These are phyloP conservation scores for Lecanicillium sp. DNA, from an alignment of 2,329 filamentous ascomycete genomes.

Conservation along the genomic window DNA sequence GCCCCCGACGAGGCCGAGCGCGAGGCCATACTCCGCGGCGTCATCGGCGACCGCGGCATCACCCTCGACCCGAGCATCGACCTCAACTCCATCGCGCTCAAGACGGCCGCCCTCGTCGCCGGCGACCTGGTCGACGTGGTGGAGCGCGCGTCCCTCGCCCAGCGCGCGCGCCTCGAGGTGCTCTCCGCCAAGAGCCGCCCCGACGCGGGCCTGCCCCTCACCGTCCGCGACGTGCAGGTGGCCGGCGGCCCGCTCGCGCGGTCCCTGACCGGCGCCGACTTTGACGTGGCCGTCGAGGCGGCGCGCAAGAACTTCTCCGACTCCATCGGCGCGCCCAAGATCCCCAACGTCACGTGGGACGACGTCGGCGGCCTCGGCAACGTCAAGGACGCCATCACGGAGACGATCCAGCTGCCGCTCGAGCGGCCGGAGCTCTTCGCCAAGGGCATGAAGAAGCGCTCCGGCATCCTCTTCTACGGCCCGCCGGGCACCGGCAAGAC, in stretches of 20 bases:
- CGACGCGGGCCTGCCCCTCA: constrained; percentile 40
- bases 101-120: constrained; percentile 91
- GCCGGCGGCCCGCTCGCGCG: constrained; percentile 75
- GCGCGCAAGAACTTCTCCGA: constrained; percentile 98
- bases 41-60: constrained; percentile 70
- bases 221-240: constrained; percentile 76
- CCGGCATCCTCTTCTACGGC: constrained; percentile 86
- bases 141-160: constrained; percentile 76
- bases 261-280: constrained; percentile 75
- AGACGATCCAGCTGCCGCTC: constrained; percentile 90
- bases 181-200: constrained; percentile 50
- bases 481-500: constrained; percentile 91
- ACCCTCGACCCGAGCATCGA: constrained; percentile 80
- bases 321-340: constrained; percentile 94
- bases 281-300: constrained; percentile 88
- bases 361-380: constrained; percentile 90
- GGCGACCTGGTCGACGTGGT: constrained; percentile 93
- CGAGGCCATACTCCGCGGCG: constrained; percentile 76
- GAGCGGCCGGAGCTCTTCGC: constrained; percentile 91
- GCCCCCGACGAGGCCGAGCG: constrained; percentile 90
- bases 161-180: constrained; percentile 66
- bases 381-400: constrained; percentile 94
- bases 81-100: constrained; percentile 77
- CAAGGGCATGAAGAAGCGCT: constrained; percentile 96
- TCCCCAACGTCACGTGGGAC: constrained; percentile 93